A percentile compares a stretch with the other conserved stretches of the same genome.
Evolutionary conservation across 129 eudicot species (phyloP).

Genomic region (Scalesia atractyloides): DNA sequence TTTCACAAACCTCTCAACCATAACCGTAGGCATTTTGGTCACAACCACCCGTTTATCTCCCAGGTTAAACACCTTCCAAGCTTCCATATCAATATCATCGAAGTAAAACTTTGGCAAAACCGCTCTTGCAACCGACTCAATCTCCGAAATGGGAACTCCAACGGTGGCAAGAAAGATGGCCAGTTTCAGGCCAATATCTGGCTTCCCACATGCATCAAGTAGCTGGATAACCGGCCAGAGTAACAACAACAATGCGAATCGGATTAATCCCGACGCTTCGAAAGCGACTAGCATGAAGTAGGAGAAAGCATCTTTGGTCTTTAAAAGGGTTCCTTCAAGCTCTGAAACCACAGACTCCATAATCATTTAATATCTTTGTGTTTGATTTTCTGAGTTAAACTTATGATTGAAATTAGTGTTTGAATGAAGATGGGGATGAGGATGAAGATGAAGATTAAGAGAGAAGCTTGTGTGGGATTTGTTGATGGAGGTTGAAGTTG

Average conservation of each 20-base stretch:
- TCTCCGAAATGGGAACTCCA: constrained; percentile 73
- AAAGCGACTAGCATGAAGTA: constrained; percentile 93
- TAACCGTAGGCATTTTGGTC: constrained; percentile 70
- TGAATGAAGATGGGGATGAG: constrained; percentile 22
- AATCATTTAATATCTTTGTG: background rate
- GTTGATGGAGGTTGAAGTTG: constrained; percentile 56
- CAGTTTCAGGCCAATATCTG: constrained; percentile 54
- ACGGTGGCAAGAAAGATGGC: constrained; percentile 68
- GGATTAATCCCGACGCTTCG: constrained; percentile 84
- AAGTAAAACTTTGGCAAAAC: constrained; percentile 84
- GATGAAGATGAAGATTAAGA: constrained; percentile 30
- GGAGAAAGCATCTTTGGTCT: constrained; percentile 61
- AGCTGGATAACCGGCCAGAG: constrained; percentile 72
- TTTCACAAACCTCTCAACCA: constrained; percentile 88
- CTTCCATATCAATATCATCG: constrained; percentile 82
- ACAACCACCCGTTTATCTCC: constrained; percentile 71
- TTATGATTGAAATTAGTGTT: background rate
- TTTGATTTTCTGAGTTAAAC: background rate
- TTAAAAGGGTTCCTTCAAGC: constrained; percentile 85
- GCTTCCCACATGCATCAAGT: constrained; percentile 44
- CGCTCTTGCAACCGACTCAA: constrained; percentile 86
- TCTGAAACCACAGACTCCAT: constrained; percentile 73
- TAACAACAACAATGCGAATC: constrained; percentile 59
- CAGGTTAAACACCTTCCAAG: constrained; percentile 71
- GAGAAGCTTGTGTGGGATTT: constrained; percentile 24